Evolutionary conservation across 2,329 filamentous ascomycete species (phyloP).

Genomic region (Penicillium sp.): DNA sequence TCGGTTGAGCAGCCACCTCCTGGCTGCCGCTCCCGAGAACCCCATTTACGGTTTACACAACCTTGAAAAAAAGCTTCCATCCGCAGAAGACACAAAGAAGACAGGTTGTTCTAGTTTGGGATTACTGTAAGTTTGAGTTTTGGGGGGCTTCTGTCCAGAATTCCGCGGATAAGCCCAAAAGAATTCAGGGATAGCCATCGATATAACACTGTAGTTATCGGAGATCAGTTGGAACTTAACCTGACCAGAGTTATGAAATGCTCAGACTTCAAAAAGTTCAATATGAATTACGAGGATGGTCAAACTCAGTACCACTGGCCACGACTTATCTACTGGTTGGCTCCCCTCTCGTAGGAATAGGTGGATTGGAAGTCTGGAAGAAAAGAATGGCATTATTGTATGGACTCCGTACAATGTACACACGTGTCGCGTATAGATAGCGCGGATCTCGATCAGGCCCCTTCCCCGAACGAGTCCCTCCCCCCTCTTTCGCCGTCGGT

Average conservation of each 20-base stretch:
- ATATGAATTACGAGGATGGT: too few species aligned
- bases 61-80: background rate
- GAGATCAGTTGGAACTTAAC: too few species aligned
- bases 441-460: conserved; percentile 14
- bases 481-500: background rate
- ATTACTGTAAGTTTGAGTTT: background rate
- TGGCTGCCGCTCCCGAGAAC: background rate
- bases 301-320: too few species aligned
- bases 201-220: too few species aligned
- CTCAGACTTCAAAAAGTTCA: too few species aligned
- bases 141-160: background rate
- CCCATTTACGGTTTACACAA: background rate
- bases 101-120: background rate
- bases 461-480: conserved; percentile 7
- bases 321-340: background rate
- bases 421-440: background rate
- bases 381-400: background rate
- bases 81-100: background rate
- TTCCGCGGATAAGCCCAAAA: background rate
- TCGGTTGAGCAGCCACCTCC: background rate
- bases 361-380: background rate
- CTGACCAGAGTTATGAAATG: too few species aligned
- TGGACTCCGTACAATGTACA: conserved; percentile 5
- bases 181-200: background rate
- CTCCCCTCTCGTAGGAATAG: background rate